Evolutionary conservation across 345 rosid genomes (phyloP).

Genomic region (Isatis tinctoria): DNA sequence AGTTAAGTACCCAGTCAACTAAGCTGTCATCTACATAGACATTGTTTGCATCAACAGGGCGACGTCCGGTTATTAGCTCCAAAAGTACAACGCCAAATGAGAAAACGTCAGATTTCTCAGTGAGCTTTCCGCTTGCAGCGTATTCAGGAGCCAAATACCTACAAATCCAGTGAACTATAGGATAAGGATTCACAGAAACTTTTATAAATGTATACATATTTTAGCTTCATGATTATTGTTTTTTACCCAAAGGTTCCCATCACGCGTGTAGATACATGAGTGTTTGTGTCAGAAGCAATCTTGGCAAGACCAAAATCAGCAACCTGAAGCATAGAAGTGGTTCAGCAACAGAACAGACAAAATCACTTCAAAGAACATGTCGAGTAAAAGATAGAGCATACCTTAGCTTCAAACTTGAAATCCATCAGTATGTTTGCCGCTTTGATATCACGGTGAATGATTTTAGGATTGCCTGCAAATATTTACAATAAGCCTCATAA

Average conservation of each 20-base stretch:
- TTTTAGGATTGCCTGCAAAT: constrained; percentile 48
- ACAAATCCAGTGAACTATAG: neutral
- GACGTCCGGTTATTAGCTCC: constrained; percentile 74
- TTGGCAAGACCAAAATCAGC: constrained; percentile 96
- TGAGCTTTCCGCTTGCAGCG: constrained; percentile 79
- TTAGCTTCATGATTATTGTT: neutral
- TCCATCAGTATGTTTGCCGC: constrained; percentile 86
- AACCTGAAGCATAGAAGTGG: constrained; percentile 6
- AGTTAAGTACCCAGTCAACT: constrained; percentile 75
- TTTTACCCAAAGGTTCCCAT: constrained; percentile 71
- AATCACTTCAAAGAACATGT: neutral
- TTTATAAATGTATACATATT: neutral
- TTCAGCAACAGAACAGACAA: neutral
- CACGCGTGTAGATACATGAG: constrained; percentile 92
- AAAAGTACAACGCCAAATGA: constrained; percentile 82
- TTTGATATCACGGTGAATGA: constrained; percentile 86
- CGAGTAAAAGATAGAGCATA: neutral
- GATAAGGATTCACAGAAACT: neutral
- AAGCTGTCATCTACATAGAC: constrained; percentile 69
- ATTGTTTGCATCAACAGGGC: constrained; percentile 61
- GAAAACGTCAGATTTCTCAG: constrained; percentile 88
- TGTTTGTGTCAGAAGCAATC: constrained; percentile 65
- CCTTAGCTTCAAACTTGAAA: constrained; percentile 86
- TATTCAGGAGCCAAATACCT: constrained; percentile 91
- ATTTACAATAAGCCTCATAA: neutral